A percentile compares a stretch with the other conserved stretches of the same genome.
Evolutionary conservation across 139 green algal species (phyloP).

Genomic region (Chlorella sorokiniana): DNA sequence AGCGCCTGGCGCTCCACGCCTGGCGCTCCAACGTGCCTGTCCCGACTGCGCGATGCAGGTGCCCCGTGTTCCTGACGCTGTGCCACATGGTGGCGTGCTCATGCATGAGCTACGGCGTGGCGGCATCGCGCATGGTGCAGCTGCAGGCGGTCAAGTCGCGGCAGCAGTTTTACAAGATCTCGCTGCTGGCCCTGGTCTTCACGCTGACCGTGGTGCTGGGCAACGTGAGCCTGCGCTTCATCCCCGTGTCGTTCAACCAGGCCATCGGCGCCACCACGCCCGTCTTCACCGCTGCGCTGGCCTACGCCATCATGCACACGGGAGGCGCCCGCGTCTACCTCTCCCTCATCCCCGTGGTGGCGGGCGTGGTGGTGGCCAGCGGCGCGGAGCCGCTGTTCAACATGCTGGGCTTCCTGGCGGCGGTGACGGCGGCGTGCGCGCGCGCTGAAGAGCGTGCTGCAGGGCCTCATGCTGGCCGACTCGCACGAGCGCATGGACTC

Average conservation of each 20-base stretch:
- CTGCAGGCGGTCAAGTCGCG: constrained; percentile 68
- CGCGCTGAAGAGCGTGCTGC: constrained; percentile 77
- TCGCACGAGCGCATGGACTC: constrained; percentile 84
- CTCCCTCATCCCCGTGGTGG: constrained; percentile 86
- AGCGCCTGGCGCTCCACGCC: neutral
- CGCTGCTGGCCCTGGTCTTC: constrained; percentile 83
- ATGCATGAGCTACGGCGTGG: constrained; percentile 61
- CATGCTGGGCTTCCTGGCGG: constrained; percentile 83
- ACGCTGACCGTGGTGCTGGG: constrained; percentile 88
- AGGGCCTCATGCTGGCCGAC: constrained; percentile 78
- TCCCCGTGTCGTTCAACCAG: constrained; percentile 95
- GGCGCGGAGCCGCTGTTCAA: constrained; percentile 90
- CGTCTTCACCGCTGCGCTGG: constrained; percentile 91
- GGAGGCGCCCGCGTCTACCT: constrained; percentile 78
- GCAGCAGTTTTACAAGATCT: constrained; percentile 80
- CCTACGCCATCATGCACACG: constrained; percentile 60
- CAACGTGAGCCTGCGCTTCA: constrained; percentile 86
- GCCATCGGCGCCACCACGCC: constrained; percentile 93
- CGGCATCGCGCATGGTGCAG: constrained; percentile 54
- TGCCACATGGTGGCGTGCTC: constrained; percentile 92
- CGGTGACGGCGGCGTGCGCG: constrained; percentile 75
- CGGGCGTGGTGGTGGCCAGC: constrained; percentile 88
- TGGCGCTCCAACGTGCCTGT: neutral
- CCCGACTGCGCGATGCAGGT: constrained; percentile 24
- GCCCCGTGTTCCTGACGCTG: constrained; percentile 91